phyloP scores from a whole-genome alignment of 1,284 basidiomycete genomes.

The Coriolopsis trogii region DNA sequence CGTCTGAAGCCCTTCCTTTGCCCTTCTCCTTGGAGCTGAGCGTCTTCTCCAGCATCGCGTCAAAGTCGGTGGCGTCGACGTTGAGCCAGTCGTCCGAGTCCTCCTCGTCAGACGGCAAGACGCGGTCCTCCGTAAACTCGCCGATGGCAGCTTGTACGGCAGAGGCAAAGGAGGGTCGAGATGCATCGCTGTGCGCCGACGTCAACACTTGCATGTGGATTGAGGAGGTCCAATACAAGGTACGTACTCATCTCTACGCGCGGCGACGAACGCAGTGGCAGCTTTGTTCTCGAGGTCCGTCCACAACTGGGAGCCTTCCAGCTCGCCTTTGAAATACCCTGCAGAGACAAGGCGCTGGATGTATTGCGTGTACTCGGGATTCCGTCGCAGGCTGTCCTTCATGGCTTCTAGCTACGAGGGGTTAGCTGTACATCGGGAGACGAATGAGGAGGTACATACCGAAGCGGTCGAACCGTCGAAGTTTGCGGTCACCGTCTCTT shows the following conservation, averaged over 20 bases:
- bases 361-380: conserved; percentile 69
- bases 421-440: background rate
- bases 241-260: conserved; percentile 67
- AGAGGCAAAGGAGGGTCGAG: conserved; percentile 73
- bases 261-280: conserved; percentile 63
- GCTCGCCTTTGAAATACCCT: conserved; percentile 78
- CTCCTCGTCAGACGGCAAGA: conserved; percentile 41
- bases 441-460: conserved; percentile 40
- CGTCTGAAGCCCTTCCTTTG: conserved; percentile 22
- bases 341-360: conserved; percentile 61
- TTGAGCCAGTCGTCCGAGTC: conserved; percentile 78
- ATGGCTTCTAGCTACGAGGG: conserved; percentile 53
- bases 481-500: conserved; percentile 39
- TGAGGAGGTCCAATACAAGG: background rate
- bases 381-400: conserved; percentile 66
- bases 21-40: conserved; percentile 25
- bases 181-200: conserved; percentile 47
- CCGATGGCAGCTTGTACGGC: conserved; percentile 68
- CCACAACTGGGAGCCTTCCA: conserved; percentile 80
- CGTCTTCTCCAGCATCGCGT: conserved; percentile 57
- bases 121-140: conserved; percentile 31
- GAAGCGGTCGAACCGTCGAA: conserved; percentile 45
- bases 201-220: background rate
- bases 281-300: conserved; percentile 73
- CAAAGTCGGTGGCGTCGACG: conserved; percentile 65